Conservation (phyloP, 352 stramenopile species). For the Pythium myriotylum region DNA sequence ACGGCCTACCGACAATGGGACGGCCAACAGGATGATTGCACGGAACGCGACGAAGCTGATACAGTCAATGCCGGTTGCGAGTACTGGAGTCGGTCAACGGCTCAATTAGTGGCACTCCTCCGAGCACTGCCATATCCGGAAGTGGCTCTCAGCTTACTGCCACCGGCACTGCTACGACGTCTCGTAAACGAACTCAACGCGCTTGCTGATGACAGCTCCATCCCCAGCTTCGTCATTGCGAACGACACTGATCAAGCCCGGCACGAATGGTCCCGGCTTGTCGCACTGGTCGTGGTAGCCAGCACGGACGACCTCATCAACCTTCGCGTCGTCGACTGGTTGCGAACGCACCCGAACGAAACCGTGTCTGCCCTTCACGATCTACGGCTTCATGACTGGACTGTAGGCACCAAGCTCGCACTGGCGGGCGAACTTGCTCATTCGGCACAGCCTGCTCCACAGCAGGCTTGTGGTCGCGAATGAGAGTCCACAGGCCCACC, state of each 20-base stretch:
- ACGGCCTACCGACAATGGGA: too few species aligned
- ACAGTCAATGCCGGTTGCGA: too few species aligned
- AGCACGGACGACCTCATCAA: not conserved
- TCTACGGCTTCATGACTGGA: slow-evolving; percentile 9
- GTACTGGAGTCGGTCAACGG: too few species aligned
- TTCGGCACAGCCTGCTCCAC: not conserved
- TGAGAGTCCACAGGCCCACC: not conserved
- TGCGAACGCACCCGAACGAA: not conserved
- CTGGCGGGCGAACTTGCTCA: not conserved
- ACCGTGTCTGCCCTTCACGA: not conserved
- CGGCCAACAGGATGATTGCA: not conserved
- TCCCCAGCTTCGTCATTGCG: not conserved
- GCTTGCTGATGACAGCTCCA: too few species aligned
- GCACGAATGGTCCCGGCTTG: not conserved
- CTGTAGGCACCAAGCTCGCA: not conserved
- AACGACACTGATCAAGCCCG: not conserved
- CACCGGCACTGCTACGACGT: not conserved
- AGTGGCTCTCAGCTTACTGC: too few species aligned
- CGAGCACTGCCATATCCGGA: too few species aligned
- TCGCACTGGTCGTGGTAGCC: not conserved
- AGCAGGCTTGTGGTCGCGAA: not conserved
- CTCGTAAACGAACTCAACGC: too few species aligned
- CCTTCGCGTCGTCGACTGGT: not conserved
- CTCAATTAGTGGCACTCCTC: not conserved
- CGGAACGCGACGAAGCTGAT: not conserved